These are phyloP conservation scores for Solanum chacoense DNA, from an alignment of 305 asterid genomes.

Conservation along the genomic window DNA sequence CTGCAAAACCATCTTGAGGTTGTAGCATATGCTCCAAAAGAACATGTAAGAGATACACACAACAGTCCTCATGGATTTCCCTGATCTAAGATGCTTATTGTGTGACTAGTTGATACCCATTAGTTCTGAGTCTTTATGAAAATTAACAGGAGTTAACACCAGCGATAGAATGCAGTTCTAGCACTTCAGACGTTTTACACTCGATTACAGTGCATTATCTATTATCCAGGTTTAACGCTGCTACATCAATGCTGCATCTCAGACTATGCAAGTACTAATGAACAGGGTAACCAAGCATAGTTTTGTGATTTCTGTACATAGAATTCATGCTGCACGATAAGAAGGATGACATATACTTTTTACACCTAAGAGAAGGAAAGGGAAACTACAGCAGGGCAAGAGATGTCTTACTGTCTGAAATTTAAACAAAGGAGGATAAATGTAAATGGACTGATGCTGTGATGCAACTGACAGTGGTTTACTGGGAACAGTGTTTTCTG, in stretches of 20 bases:
- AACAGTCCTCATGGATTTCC: background rate
- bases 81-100: background rate
- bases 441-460: background rate
- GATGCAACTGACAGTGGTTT: background rate
- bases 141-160: background rate
- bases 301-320: background rate
- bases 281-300: background rate
- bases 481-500: background rate
- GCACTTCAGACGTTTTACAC: background rate
- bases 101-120: background rate
- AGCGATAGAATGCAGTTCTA: background rate
- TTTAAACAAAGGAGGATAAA: background rate
- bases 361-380: background rate
- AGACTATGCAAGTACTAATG: background rate
- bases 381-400: background rate
- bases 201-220: background rate
- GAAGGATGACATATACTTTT: background rate
- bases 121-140: background rate
- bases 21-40: background rate
- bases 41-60: background rate
- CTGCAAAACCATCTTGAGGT: background rate
- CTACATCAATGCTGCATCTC: background rate
- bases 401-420: background rate
- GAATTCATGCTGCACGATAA: background rate
- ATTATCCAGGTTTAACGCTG: background rate